These are phyloP conservation scores for Calvatia gigantea DNA, from an alignment of 768 basidiomycete genomes.

Conservation along the genomic window DNA sequence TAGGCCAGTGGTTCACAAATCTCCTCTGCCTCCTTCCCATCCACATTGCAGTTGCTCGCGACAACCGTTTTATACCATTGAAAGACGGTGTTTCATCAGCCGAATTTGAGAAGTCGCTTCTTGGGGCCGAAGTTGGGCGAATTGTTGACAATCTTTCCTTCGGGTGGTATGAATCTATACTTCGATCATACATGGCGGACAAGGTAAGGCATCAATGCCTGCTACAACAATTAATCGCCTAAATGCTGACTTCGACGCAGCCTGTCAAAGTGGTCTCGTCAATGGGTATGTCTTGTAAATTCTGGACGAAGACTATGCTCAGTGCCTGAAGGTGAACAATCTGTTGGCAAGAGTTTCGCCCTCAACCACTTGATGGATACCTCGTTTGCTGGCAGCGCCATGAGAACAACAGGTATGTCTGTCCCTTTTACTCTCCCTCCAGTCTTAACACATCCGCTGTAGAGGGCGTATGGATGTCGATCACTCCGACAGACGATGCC, in stretches of 20 bases:
- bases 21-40: slow-evolving; percentile 62
- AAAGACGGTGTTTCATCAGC: slow-evolving; percentile 51
- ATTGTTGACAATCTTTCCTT: slow-evolving; percentile 55
- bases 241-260: slow-evolving; percentile 27
- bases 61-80: slow-evolving; percentile 59
- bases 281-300: slow-evolving; percentile 38
- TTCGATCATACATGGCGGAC: slow-evolving; percentile 57
- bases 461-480: slow-evolving; percentile 68
- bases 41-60: slow-evolving; percentile 55
- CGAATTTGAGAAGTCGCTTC: slow-evolving; percentile 45
- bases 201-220: slow-evolving; percentile 34
- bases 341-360: slow-evolving; percentile 58
- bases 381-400: slow-evolving; percentile 62
- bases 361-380: slow-evolving; percentile 62
- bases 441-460: not conserved
- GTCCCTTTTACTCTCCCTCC: not conserved
- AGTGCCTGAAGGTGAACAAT: slow-evolving; percentile 47
- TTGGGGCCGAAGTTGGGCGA: slow-evolving; percentile 55
- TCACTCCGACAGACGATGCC: slow-evolving; percentile 52
- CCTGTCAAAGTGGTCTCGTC: slow-evolving; percentile 65
- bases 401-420: slow-evolving; percentile 50
- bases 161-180: slow-evolving; percentile 65
- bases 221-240: not conserved
- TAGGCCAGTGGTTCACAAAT: slow-evolving; percentile 62
- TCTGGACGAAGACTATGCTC: not conserved